These are phyloP conservation scores for Phaeophleospora eucalypticola DNA, from an alignment of 2,329 filamentous ascomycete species.

Conservation along the genomic window DNA sequence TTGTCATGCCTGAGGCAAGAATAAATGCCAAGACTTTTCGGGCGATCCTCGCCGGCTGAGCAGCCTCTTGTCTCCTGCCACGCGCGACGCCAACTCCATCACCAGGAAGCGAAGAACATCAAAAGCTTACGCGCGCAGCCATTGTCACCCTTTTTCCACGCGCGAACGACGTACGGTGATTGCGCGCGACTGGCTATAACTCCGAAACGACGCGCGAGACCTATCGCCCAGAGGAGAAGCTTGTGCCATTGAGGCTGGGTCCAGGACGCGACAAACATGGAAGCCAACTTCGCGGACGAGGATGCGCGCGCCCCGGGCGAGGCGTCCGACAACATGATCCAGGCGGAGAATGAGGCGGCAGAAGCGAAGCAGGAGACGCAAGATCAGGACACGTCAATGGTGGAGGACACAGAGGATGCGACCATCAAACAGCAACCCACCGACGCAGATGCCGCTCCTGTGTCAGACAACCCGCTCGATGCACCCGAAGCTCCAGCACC, in stretches of 20 bases:
- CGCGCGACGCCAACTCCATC: background rate
- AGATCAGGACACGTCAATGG: conserved; percentile 33
- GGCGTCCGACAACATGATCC: conserved; percentile 34
- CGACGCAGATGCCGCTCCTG: conserved; percentile 18
- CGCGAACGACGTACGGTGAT: too few species aligned
- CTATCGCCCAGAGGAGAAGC: too few species aligned
- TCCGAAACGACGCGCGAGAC: too few species aligned
- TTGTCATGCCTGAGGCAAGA: background rate
- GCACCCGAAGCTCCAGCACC: conserved; percentile 34
- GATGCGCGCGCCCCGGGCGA: conserved; percentile 30
- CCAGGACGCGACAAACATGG: conserved; percentile 5
- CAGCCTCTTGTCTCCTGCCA: background rate
- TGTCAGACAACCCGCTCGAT: conserved; percentile 38
- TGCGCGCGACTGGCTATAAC: background rate
- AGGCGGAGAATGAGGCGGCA: conserved; percentile 32
- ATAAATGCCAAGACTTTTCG: background rate
- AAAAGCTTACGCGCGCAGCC: background rate
- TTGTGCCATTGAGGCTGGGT: conserved; percentile 2
- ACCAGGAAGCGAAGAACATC: too few species aligned
- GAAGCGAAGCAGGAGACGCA: conserved; percentile 28
- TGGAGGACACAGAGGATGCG: conserved; percentile 26
- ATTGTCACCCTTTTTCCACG: too few species aligned
- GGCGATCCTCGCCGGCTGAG: background rate
- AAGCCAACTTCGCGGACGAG: conserved; percentile 29
- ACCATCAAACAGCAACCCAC: conserved; percentile 17